These are phyloP conservation scores for Lachnellula hyalina DNA, from an alignment of 2,329 filamentous ascomycete genomes.

Conservation along the genomic window DNA sequence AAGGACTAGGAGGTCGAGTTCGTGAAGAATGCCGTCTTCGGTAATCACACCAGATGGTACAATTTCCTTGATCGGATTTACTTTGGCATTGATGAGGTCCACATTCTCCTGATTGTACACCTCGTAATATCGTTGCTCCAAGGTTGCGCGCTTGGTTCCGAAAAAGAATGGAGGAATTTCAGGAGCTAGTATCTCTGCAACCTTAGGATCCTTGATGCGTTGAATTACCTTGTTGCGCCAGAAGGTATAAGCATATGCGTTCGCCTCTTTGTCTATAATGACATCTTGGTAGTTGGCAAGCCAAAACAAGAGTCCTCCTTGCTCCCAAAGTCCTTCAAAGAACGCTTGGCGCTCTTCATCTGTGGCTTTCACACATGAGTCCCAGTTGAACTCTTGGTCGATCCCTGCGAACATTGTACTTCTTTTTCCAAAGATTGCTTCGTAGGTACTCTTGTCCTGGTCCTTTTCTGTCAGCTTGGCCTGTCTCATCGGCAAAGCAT, in stretches of 20 bases:
- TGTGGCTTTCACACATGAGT: constrained; percentile 39
- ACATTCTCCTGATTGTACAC: constrained; percentile 42
- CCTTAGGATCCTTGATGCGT: constrained; percentile 40
- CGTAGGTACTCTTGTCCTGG: no score
- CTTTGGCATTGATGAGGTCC: constrained; percentile 40
- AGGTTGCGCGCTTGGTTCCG: constrained; percentile 40
- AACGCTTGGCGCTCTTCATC: constrained; percentile 39
- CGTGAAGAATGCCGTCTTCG: constrained; percentile 25
- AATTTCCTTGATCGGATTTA: constrained; percentile 34
- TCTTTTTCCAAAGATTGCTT: constrained; percentile 37
- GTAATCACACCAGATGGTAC: constrained; percentile 34
- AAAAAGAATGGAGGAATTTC: constrained; percentile 39
- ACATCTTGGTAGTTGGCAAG: constrained; percentile 42
- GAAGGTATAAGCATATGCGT: constrained; percentile 43
- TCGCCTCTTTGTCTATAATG: constrained; percentile 34
- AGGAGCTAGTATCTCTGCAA: constrained; percentile 39
- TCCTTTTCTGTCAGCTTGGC: not conserved
- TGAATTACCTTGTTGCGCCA: constrained; percentile 41
- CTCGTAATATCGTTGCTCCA: constrained; percentile 48
- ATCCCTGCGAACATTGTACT: constrained; percentile 42
- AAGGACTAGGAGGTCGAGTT: constrained; percentile 32
- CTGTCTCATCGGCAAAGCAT: constrained; percentile 50
- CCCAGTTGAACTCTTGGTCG: constrained; percentile 41
- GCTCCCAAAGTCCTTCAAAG: constrained; percentile 40
- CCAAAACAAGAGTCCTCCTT: constrained; percentile 44